Conservation (phyloP, 192 early-diverging fungal species). For the Coemansia sp. region DNA sequence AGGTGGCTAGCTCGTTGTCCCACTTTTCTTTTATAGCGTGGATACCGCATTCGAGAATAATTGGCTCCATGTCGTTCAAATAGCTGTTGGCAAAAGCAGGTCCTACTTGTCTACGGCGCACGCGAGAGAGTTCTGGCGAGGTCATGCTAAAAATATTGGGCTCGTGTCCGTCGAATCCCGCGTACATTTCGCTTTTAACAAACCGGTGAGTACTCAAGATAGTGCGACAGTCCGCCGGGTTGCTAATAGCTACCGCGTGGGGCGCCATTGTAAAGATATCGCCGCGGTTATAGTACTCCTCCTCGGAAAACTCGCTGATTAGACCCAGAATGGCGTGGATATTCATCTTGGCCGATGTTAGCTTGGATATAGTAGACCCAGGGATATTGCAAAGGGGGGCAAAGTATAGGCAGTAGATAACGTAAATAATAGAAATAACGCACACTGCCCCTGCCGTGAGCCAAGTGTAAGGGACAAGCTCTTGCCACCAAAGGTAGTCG, state of each 20-base stretch:
- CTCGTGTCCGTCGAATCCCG: slow-evolving; percentile 7
- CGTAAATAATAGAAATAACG: not conserved
- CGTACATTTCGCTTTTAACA: slow-evolving; percentile 33
- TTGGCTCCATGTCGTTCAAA: slow-evolving; percentile 27
- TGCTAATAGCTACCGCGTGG: slow-evolving; percentile 28
- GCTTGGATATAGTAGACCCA: slow-evolving; percentile 6
- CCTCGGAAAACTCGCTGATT: slow-evolving; percentile 17
- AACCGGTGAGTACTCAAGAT: slow-evolving; percentile 31
- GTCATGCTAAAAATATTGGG: slow-evolving; percentile 34
- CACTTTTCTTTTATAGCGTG: slow-evolving; percentile 27
- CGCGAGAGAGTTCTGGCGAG: slow-evolving; percentile 23
- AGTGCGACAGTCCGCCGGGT: slow-evolving; percentile 23
- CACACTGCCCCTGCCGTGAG: not conserved
- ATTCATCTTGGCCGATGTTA: slow-evolving; percentile 6
- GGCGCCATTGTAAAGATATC: slow-evolving; percentile 36
- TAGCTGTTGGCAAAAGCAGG: slow-evolving; percentile 35
- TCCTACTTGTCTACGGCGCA: slow-evolving; percentile 24
- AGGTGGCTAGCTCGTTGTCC: slow-evolving; percentile 9
- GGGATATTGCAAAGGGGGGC: slow-evolving; percentile 32
- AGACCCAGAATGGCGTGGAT: slow-evolving; percentile 8
- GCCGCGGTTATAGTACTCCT: slow-evolving; percentile 36
- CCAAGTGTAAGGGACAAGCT: not conserved
- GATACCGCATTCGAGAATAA: slow-evolving; percentile 35
- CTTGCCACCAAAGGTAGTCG: not conserved
- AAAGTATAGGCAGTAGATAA: slow-evolving; percentile 23